Evolutionary conservation across 2,329 filamentous ascomycete genomes (phyloP), one percentile per base, ranked within the genome.

Genomic region (Stachybotrys elegans): DNA sequence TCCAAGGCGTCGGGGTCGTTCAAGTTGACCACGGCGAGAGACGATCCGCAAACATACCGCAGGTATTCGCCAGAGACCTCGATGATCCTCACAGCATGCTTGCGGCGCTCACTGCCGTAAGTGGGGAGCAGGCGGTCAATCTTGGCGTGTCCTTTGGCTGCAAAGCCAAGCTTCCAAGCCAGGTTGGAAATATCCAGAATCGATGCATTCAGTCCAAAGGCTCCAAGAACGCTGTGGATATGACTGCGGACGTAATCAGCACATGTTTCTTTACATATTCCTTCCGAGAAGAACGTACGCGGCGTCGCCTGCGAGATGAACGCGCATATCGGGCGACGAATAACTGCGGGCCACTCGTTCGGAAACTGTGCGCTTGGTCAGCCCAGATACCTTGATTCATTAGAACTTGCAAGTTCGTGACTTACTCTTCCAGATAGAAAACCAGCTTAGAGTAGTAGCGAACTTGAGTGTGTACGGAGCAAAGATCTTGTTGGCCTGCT

Each of bases 141-240:
- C 12, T 51, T 43, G 12, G 61, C 61, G 11, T 50, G 38, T 23
- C 48, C 48, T 32, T 49, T 48, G 9, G 52, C 47, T 11, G 44
- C 50, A 22, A 64, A 47, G 13, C 59, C 61, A 13, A 66, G 43
- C 44, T 66, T 66, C 63, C 63, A 66, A 4, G 50, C 51, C 2
- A 66, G 55, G 32, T 66, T 66, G 5, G 57, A 51, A 7, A 59
- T 57, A 42, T 67, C 63, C 8, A 57, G 43, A 39, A 67, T 62
- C n/a, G 62, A 63, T 2, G 60, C 51, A 43, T 66, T 66, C 2
- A 65, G 56, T 9, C 63, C 63, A 39, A 65, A 65, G 2, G 62
- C 63, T 1, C 62, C 62, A 47, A 66, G 54, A 13, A 63, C 58
- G 9, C 55, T 59, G 44, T 66, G 62, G 9, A 65, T 56, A 40